Evolutionary conservation across 2,329 filamentous ascomycete species (phyloP), one percentile per base, ranked within the genome.

Genomic region (Thielaviopsis musarum): DNA sequence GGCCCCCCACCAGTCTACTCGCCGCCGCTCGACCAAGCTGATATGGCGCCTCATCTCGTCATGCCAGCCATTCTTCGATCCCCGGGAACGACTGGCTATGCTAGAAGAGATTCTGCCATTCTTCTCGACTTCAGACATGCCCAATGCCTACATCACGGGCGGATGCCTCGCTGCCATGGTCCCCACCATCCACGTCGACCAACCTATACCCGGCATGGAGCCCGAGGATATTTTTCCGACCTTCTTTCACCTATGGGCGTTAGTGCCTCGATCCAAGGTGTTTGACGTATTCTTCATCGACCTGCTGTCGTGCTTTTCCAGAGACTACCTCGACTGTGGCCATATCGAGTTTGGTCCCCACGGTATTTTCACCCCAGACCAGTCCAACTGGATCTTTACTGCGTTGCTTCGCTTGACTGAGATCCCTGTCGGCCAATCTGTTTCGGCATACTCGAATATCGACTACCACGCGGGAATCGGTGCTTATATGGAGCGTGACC

Each of bases 391-490:
- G 61, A 87, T 98, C 65, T 97, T 96, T 70, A 97, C 93, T 0
- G 86, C 93, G 10, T 83, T 96, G 60, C 73, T 98, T 60, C 81
- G 94, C 55, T 71, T 98, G 59, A 84, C 95, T 15, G 91, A 97
- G 69, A 98, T 98, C 59, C 93, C 93, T 1, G 93, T 98, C 13
- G 91, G 93, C 2, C 93, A 98, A 72, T 87, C 93, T 2, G 94
- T 88, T 53, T 96, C 91, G 1, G 88, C 93, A 0, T 98, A 98
- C 68, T 88, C 87, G 0, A 77, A 84, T 5, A 81, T 97, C 4
- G 93, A 98, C 70, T 81, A 90, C 48, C 82, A 86, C 12, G 83
- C 88, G 6, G 93, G 93, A 0, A 75, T 94, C 59, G 93, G 87
- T 13, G 76, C 91, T 26, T 88, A 93, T 70, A 77, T 98, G 38